phyloP scores from a whole-genome alignment of 768 basidiomycete species.

The Tremella yokohamensis region DNA sequence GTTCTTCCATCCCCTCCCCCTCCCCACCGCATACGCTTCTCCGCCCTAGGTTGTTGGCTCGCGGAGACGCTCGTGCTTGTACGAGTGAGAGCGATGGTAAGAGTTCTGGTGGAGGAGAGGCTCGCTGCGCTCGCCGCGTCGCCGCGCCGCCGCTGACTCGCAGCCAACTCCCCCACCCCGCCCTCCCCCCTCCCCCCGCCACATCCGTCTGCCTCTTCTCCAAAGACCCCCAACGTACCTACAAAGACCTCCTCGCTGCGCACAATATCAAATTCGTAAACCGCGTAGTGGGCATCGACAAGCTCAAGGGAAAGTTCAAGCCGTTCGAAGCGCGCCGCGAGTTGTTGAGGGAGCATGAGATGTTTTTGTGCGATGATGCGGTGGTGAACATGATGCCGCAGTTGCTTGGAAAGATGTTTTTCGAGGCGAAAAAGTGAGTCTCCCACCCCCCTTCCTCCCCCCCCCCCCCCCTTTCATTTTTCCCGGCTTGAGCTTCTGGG shows the following conservation, averaged over 20 bases:
- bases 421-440: slow-evolving; percentile 89
- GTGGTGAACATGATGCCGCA: slow-evolving; percentile 81
- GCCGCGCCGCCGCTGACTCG: background rate
- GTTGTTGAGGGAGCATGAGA: slow-evolving; percentile 78
- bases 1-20: slow-evolving; percentile 41
- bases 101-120: no score
- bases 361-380: slow-evolving; percentile 91
- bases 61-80: background rate
- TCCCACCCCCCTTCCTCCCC: background rate
- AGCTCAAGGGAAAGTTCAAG: slow-evolving; percentile 88
- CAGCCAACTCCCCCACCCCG: slow-evolving; percentile 59
- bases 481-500: background rate
- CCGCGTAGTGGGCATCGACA: slow-evolving; percentile 82
- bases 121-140: no score
- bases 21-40: background rate
- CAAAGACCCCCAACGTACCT: slow-evolving; percentile 92
- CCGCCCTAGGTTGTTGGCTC: background rate
- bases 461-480: background rate
- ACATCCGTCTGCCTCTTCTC: slow-evolving; percentile 82
- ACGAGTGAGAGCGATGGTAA: no score
- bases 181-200: slow-evolving; percentile 72
- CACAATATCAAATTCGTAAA: slow-evolving; percentile 83
- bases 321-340: slow-evolving; percentile 60
- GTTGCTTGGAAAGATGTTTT: slow-evolving; percentile 83
- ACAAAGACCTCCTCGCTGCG: slow-evolving; percentile 81